phyloP scores from a whole-genome alignment of 306 rosid species.

The Rosa persica region DNA sequence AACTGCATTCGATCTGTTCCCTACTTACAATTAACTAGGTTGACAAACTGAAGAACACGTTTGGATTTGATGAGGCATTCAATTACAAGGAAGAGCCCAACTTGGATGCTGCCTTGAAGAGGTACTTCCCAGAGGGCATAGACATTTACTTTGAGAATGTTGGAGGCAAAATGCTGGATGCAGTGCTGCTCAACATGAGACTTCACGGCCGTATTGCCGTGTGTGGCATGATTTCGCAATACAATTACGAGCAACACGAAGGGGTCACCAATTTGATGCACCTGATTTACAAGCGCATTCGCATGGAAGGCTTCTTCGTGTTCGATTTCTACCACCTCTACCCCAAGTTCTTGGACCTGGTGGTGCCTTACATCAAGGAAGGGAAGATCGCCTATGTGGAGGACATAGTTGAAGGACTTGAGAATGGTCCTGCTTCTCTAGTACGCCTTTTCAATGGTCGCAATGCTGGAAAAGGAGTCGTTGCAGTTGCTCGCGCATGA shows the following conservation, averaged over 20 bases:
- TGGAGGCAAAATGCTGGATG: conserved; percentile 18
- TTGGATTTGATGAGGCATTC: conserved; percentile 36
- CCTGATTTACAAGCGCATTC: conserved; percentile 14
- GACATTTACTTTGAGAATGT: conserved; percentile 29
- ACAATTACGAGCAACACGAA: conserved; percentile 3
- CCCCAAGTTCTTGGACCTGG: conserved; percentile 20
- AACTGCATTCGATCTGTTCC: background rate
- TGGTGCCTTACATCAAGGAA: conserved; percentile 17
- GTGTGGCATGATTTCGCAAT: conserved; percentile 22
- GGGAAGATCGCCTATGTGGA: conserved; percentile 13
- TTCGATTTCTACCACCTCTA: conserved; percentile 7
- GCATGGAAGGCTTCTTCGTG: conserved; percentile 21
- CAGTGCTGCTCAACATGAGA: conserved; percentile 18
- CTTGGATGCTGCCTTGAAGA: conserved; percentile 32
- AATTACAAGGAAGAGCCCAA: conserved; percentile 41
- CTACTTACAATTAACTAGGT: conserved; percentile 5
- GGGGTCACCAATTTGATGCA: conserved; percentile 19
- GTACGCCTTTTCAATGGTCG: conserved; percentile 5
- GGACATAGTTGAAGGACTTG: conserved; percentile 22
- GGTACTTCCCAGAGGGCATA: conserved; percentile 28
- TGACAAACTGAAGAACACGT: conserved; percentile 36
- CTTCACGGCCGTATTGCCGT: conserved; percentile 15
- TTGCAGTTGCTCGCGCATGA: conserved; percentile 1
- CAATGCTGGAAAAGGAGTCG: conserved; percentile 16
- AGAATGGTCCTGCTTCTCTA: conserved; percentile 21